phyloP scores from a whole-genome alignment of 2,329 filamentous ascomycete species.

The Chalaropsis ovoidea region DNA sequence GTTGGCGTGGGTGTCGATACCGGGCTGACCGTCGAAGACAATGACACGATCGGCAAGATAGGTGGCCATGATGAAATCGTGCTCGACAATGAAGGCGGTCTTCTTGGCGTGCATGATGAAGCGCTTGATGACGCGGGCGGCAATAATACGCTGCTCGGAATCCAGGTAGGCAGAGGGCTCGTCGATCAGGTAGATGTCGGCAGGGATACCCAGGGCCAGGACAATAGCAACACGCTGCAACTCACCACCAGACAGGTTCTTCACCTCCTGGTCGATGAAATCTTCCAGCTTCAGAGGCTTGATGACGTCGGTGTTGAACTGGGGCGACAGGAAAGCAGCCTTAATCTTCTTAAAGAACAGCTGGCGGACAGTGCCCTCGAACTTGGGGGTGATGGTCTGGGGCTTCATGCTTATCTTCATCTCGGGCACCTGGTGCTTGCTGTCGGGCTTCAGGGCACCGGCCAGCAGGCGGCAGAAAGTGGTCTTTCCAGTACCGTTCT shows the following conservation, averaged over 20 bases:
- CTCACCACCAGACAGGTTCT: slow-evolving; percentile 98
- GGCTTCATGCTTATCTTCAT: slow-evolving; percentile 99
- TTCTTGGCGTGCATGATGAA: slow-evolving; percentile 99
- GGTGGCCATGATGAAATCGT: slow-evolving; percentile 96
- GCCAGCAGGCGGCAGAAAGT: slow-evolving; percentile 96
- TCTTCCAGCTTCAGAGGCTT: slow-evolving; percentile 98
- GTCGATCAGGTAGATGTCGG: slow-evolving; percentile 97
- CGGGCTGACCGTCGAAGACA: slow-evolving; percentile 92
- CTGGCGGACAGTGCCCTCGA: slow-evolving; percentile 90
- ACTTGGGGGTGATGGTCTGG: slow-evolving; percentile 98
- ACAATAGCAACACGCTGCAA: slow-evolving; percentile 98
- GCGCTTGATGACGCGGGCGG: slow-evolving; percentile 93
- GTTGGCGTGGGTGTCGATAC: slow-evolving; percentile 79
- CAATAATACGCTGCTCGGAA: slow-evolving; percentile 97
- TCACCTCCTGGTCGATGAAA: slow-evolving; percentile 98
- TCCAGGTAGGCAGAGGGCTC: slow-evolving; percentile 96
- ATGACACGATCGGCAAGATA: slow-evolving; percentile 84
- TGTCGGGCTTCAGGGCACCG: slow-evolving; percentile 85
- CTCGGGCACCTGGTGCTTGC: slow-evolving; percentile 63
- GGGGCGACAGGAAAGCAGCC: slow-evolving; percentile 85
- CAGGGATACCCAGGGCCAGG: slow-evolving; percentile 85
- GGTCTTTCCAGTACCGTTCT: slow-evolving; percentile 98
- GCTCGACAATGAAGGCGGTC: slow-evolving; percentile 97
- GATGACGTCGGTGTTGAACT: slow-evolving; percentile 99
- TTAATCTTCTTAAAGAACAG: slow-evolving; percentile 99